Evolutionary conservation across 352 stramenopile species (phyloP), one percentile per base, ranked within the genome.

Genomic region (Pilasporangium apinafurcum): DNA sequence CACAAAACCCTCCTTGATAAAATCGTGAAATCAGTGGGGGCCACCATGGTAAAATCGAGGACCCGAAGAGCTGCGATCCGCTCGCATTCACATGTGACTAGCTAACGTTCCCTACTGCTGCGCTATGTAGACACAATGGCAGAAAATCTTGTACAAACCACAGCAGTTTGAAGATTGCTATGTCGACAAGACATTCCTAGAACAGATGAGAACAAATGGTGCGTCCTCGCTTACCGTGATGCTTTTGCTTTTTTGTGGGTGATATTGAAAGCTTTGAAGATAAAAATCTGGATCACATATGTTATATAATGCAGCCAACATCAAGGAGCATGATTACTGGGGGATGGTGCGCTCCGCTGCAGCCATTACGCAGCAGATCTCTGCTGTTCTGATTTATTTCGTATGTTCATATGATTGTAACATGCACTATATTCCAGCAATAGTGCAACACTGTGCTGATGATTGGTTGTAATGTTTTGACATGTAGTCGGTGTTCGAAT

Each of bases 121-220:
- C 10, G 14, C n/a, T n/a, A n/a, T n/a, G 21, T 25, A 36, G 50
- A 40, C 48, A n/a, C 44, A 8, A 32, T 96, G 86, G 86, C 65
- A 77, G 35, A 95, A 95, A 62, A 83, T 95, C 16, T 64, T 96
- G 36, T 96, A 93, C 52, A 75, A 83, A 31, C 50, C 66, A 37
- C 87, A 96, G 62, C 80, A 77, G 0, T 96, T 90, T 53, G 77
- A 87, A 24, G 87, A 96, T 64, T 93, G 94, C 57, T 92, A 95
- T 60, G 86, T 96, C 37, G 78, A 89, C 44, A 62, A 77, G 39
- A 86, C 75, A 21, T 96, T 96, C 59, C 67, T 96, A 22, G 74
- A 91, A 57, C 83, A 96, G 55, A 80, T 96, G 51, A 82, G 81
- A 41, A 96, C 84, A 12, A 96, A 96, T 50, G 68, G 86, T 95